Percentiles rank a stretch among this genome's conserved stretches.
Conservation (phyloP, 306 rosid species). For the Rosa persica region DNA sequence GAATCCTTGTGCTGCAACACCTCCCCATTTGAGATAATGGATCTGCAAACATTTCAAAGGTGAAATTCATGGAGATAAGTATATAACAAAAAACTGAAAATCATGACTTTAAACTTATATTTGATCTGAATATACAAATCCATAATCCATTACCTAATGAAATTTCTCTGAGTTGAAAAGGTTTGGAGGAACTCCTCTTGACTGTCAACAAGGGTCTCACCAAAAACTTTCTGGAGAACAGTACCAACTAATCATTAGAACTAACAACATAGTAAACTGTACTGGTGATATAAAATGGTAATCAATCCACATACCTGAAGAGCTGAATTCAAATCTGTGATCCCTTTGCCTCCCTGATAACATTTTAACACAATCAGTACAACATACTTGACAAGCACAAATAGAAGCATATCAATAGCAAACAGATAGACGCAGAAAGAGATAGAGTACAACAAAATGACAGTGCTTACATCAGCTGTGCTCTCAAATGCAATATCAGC, state of each 20-base stretch:
- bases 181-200: slow-evolving; percentile 75
- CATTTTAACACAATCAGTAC: slow-evolving; percentile 25
- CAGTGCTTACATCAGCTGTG: slow-evolving; percentile 73
- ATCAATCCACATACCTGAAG: slow-evolving; percentile 61
- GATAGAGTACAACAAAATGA: slow-evolving; percentile 2
- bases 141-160: slow-evolving; percentile 48
- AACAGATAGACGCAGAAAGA: neutral
- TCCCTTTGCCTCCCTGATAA: slow-evolving; percentile 85
- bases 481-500: slow-evolving; percentile 66
- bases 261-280: slow-evolving; percentile 9
- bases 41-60: slow-evolving; percentile 44
- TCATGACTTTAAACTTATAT: neutral
- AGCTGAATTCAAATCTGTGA: slow-evolving; percentile 70
- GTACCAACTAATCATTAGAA: slow-evolving; percentile 24
- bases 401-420: slow-evolving; percentile 6
- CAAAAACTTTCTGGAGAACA: slow-evolving; percentile 71
- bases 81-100: neutral
- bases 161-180: slow-evolving; percentile 47
- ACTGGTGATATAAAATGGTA: slow-evolving; percentile 8
- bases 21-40: slow-evolving; percentile 54
- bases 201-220: slow-evolving; percentile 77
- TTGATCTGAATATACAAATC: neutral
- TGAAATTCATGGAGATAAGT: neutral
- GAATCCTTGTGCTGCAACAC: slow-evolving; percentile 47
- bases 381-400: neutral